Percentiles rank a stretch among this genome's conserved stretches.
phyloP scores from a whole-genome alignment of 2,329 filamentous ascomycete genomes.

The Sclerotinia nivalis region DNA sequence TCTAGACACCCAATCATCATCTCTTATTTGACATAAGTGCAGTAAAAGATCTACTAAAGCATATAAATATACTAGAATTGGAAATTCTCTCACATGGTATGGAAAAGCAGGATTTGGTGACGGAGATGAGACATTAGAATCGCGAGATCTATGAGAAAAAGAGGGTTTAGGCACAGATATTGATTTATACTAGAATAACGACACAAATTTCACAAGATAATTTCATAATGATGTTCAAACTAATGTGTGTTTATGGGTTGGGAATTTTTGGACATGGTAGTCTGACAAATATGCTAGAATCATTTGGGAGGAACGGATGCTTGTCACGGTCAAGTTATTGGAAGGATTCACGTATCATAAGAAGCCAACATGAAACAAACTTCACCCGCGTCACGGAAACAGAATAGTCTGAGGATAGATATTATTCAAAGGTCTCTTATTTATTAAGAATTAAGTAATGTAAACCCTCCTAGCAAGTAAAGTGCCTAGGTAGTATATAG shows the following conservation, averaged over 20 bases:
- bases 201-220: not conserved
- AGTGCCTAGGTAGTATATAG: not conserved
- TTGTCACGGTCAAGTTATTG: not conserved
- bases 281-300: not conserved
- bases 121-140: not conserved
- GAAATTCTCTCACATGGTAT: not conserved
- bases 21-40: not conserved
- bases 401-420: not conserved
- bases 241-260: not conserved
- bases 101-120: not conserved
- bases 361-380: not conserved
- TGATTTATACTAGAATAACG: not conserved
- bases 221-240: not conserved
- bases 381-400: not conserved
- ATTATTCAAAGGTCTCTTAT: constrained; percentile 12
- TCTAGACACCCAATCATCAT: not conserved
- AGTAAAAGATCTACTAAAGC: not conserved
- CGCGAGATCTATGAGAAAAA: not conserved
- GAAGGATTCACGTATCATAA: not conserved
- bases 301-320: not conserved
- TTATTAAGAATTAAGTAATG: constrained; percentile 18
- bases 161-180: not conserved
- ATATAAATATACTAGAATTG: not conserved
- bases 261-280: not conserved
- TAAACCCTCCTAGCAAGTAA: not conserved